Base-by-base conservation (phyloP, 352 stramenopile species). In the Phytophthora megakarya region DNA sequence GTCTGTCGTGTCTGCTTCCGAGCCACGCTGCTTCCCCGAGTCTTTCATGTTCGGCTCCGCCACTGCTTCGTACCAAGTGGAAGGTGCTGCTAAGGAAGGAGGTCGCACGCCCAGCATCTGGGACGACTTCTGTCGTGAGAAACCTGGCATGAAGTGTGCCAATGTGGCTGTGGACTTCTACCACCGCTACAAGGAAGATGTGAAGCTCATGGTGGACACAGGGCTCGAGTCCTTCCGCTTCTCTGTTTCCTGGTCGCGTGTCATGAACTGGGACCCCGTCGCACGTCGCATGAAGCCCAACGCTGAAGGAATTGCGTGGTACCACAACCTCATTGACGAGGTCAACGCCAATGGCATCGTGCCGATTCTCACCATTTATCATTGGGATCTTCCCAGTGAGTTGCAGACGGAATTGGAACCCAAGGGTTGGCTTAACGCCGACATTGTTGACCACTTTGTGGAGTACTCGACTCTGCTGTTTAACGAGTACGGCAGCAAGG, bases 81-180 rank as follows among this genome's bases (percentile, higher is more conserved):
- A 98, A 83, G 95, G 93, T 18, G 92, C 76, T 2, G 67, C 59
- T 22, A 77, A 93, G 23, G 77, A 89, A 38, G 88, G 78, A 25
- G 90, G 89, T 12, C 73, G 89, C 16, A 88, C 84, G 22, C 44
- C 68, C 43, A 86, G 77, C 56, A 98, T 98, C 56, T 98, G 95
- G 93, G 95, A 98, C 80, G 86, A 81, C 30, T 98, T 90, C 66
- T 89, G 77, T 40, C 73, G 73, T 22, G 80, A 80, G 21, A 63
- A 83, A 21, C 66, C 78, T 22, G 69, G 91, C 68, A 72, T 84
- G 28, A 81, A 93, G 51, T 95, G 72, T 23, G 92, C 89, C 30
- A 85, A 97, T 61, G 72, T 98, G 15, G 92, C 90, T 3, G 92
- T 89, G 74, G 94, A 98, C 80, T 90, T 97, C 62, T 98, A 97